Percentiles rank a stretch among this genome's conserved stretches.
Evolutionary conservation across 2,329 filamentous ascomycete species (phyloP).

Genomic region (Stemphylium vesicarium): DNA sequence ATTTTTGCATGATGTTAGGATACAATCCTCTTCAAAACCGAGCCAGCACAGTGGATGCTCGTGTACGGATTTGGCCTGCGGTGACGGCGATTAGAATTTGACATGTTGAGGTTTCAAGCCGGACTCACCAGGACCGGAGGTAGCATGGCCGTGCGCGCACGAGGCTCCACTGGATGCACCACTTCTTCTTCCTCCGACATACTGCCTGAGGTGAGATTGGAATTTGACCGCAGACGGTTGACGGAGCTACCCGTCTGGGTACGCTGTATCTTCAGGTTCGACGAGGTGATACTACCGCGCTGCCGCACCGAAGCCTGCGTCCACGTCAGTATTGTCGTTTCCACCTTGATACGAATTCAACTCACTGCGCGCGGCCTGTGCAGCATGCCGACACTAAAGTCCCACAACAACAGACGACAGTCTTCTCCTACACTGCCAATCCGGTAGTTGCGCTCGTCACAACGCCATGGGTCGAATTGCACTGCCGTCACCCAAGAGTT

Average conservation of each 20-base stretch:
- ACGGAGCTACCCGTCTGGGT: constrained; percentile 67
- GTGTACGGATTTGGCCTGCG: constrained; percentile 80
- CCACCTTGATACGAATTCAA: not conserved
- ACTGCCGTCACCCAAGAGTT: constrained; percentile 94
- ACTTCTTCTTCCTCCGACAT: constrained; percentile 67
- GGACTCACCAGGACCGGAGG: constrained; percentile 83
- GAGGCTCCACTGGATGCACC: constrained; percentile 83
- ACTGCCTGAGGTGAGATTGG: constrained; percentile 62
- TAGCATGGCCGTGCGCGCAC: constrained; percentile 80
- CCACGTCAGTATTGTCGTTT: not conserved
- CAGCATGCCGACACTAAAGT: constrained; percentile 97
- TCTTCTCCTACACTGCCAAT: constrained; percentile 97
- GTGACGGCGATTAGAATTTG: constrained; percentile 9
- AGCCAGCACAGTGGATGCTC: constrained; percentile 88
- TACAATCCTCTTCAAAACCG: constrained; percentile 90
- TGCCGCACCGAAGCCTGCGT: constrained; percentile 62
- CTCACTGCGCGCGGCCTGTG: constrained; percentile 82
- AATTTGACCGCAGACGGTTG: constrained; percentile 73
- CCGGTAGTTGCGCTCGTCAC: constrained; percentile 92
- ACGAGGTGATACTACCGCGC: constrained; percentile 58
- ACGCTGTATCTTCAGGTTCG: constrained; percentile 53
- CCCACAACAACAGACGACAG: constrained; percentile 88
- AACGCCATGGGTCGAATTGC: constrained; percentile 95
- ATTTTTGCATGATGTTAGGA: constrained; percentile 89
- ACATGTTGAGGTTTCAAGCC: constrained; percentile 1